Evolutionary conservation across 352 stramenopile species (phyloP), one percentile per base, ranked within the genome.

Genomic region (Phytopythium kandeliae): DNA sequence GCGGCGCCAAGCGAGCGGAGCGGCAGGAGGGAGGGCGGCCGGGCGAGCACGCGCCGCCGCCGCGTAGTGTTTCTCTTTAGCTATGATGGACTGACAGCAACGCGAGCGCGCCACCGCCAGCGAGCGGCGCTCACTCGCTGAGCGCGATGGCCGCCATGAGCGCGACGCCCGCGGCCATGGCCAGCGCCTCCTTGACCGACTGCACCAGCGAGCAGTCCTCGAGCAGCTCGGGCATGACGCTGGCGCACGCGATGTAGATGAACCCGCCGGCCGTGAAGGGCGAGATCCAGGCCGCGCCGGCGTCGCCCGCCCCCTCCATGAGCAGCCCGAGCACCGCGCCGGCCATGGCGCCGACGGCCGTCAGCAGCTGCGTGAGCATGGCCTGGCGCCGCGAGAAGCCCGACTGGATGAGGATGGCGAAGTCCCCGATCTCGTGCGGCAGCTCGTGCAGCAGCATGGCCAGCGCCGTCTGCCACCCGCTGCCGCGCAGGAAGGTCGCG

Each of bases 361-460:
- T 98, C 35, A 90, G 55, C 62, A 98, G 74, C 63, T 98, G 92
- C 42, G 84, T 89, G 21, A 83, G 42, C 69, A 98, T 97, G 24
- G 92, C 92, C 57, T 97, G 73, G 48, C 75, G 79, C 35, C 89
- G 80, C 34, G 78, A 89, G 54, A 96, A 96, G 40, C 92, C 92
- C 42, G 79, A 92, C 64, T 93, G 88, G 28, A 97, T 85, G 41
- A 97, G 69, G 54, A 97, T 92, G 31, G 88, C 85, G 55, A 95
- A 97, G 65, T 97, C 89, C 24, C 88, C 88, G 43, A 97, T 94
- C 61, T 97, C 89, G 63, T 97, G 89, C 28, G 89, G 89, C 52
- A 97, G 57, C 60, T 97, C 89, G 55, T 97, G 89, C 31, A 96
- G 69, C 36, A 97, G 61, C 71, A 96, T 95, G 5, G 86, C 84